These are phyloP conservation scores for Phytomonas sp. DNA, from an alignment of 208 protist species.

Conservation along the genomic window DNA sequence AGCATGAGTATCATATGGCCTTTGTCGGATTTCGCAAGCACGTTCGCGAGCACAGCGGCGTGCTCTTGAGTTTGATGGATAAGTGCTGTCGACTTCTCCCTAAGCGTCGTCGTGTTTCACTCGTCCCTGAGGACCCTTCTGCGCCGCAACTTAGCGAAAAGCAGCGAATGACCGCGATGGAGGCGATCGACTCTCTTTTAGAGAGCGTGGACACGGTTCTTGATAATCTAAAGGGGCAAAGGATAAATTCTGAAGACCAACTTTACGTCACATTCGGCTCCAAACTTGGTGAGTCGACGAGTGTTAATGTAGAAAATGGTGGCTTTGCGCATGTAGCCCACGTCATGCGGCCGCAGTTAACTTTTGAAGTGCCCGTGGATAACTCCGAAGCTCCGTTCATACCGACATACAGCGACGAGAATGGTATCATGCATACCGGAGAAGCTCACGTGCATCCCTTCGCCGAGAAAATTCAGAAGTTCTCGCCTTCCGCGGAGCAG, in stretches of 20 bases:
- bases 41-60: slow-evolving; percentile 44
- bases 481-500: slow-evolving; percentile 35
- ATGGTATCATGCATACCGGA: slow-evolving; percentile 37
- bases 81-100: slow-evolving; percentile 55
- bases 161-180: slow-evolving; percentile 66
- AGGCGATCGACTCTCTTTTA: slow-evolving; percentile 75
- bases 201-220: slow-evolving; percentile 79
- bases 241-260: slow-evolving; percentile 58
- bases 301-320: slow-evolving; percentile 4
- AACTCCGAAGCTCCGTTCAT: slow-evolving; percentile 61
- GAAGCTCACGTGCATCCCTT: slow-evolving; percentile 70
- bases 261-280: slow-evolving; percentile 75
- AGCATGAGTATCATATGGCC: slow-evolving; percentile 80
- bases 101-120: slow-evolving; percentile 38
- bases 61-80: slow-evolving; percentile 57
- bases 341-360: slow-evolving; percentile 67
- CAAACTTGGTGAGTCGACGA: slow-evolving; percentile 22
- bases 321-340: slow-evolving; percentile 17
- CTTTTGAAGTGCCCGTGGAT: slow-evolving; percentile 67
- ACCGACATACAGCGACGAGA: slow-evolving; percentile 50
- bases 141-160: slow-evolving; percentile 24
- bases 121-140: slow-evolving; percentile 13
- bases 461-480: slow-evolving; percentile 42
- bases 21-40: slow-evolving; percentile 71
- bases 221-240: slow-evolving; percentile 62